Evolutionary conservation across 148 eudicot species (phyloP).

Genomic region (Rhododendron vialii): DNA sequence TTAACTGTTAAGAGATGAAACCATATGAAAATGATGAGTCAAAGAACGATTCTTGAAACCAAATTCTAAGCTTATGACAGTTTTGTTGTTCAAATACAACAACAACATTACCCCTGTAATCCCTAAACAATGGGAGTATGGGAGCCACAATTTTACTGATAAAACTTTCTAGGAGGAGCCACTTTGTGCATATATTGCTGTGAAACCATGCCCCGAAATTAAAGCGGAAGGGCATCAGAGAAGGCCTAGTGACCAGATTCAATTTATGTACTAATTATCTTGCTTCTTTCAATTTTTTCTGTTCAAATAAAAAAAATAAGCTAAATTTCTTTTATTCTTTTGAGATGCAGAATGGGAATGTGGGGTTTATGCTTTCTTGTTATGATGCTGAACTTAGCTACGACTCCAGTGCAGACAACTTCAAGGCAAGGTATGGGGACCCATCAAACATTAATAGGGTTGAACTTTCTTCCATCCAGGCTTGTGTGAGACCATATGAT

Average conservation of each 20-base stretch:
- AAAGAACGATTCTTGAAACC: neutral
- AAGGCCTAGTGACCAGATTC: neutral
- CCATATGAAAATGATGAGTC: neutral
- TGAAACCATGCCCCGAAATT: neutral
- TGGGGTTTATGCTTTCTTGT: constrained; percentile 86
- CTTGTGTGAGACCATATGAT: neutral
- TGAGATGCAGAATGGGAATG: constrained; percentile 74
- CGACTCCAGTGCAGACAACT: constrained; percentile 52
- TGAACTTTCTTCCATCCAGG: constrained; percentile 1
- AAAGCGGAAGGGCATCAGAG: neutral
- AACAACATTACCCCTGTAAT: neutral
- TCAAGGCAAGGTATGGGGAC: constrained; percentile 66
- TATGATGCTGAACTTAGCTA: constrained; percentile 87
- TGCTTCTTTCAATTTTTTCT: neutral
- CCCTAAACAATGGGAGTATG: too few species aligned
- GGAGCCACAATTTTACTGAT: too few species aligned
- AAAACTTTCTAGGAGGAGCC: too few species aligned
- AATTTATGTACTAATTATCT: neutral
- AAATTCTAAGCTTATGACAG: neutral
- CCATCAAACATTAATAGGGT: neutral
- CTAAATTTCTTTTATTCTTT: constrained; percentile 9
- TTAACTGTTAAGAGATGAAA: neutral
- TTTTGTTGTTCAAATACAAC: neutral
- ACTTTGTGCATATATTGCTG: neutral
- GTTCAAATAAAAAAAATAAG: neutral